Evolutionary conservation across 352 stramenopile species (phyloP), one percentile per base, ranked within the genome.

Genomic region (Globisporangium nagaii): DNA sequence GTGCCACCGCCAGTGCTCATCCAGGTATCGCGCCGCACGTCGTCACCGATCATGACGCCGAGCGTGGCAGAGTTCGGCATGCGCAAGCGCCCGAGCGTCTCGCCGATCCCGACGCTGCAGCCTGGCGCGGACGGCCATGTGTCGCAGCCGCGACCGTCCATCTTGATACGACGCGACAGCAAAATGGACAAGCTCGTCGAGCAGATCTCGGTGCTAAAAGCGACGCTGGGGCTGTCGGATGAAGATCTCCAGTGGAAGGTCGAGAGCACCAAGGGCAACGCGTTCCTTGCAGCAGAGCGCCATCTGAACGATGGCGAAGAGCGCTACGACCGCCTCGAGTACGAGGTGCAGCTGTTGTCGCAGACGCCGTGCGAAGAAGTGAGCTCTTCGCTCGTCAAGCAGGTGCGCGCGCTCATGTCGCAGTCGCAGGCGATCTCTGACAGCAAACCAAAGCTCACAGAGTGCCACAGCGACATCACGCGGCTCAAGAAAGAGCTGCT

Each of bases 241-340:
- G 81, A 91, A 63, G 81, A 91, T 19, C 65, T 91, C 27, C 67
- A 84, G 41, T 92, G 79, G 81, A 86, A 87, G 54, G 74, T 92
- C 25, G 79, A 92, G 44, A 88, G 75, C 44, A 58, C 78, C 19
- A 84, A 87, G 42, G 76, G 76, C 2, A 91, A 92, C 39, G 78
- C 77, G 13, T 92, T 83, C 59, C 50, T 87, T 2, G 71, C 76
- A 20, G 79, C 79, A 1, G 79, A 88, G 53, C 57, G 60, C 0
- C 73, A 84, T 28, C 52, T 88, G 19, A 53, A 47, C 37, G 66
- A 72, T 12, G 73, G 75, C 22, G 81, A 92, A 41, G 81, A 89
- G 56, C 70, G 70, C 12, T 90, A 88, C 39, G 77, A 88, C 46
- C 73, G 81, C 0, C 58, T 92, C 5, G 54, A 72, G 25, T 90